Conservation (phyloP, 106 monocot genomes). For the Acanthochlamys bracteata region DNA sequence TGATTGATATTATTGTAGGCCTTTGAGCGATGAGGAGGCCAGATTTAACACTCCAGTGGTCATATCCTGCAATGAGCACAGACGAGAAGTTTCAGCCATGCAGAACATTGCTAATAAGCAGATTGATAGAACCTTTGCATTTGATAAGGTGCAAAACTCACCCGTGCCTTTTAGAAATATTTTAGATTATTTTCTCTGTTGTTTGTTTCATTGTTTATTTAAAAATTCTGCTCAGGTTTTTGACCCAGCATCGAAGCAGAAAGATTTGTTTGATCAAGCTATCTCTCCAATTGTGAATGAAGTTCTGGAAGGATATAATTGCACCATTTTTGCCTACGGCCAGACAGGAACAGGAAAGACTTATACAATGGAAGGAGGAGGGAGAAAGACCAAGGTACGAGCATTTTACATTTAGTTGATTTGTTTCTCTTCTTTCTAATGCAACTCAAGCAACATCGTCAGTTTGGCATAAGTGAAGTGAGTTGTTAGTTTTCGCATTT, state of each 20-base stretch:
- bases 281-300: constrained; percentile 86
- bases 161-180: neutral
- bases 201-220: constrained; percentile 2
- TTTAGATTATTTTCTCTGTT: neutral
- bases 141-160: constrained; percentile 63
- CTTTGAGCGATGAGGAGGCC: constrained; percentile 80
- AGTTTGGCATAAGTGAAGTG: no score
- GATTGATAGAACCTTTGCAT: constrained; percentile 80
- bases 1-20: constrained; percentile 25
- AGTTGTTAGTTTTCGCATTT: no score
- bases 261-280: constrained; percentile 82
- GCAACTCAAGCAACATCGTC: no score
- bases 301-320: constrained; percentile 97
- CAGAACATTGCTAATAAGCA: constrained; percentile 89
- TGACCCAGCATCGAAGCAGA: constrained; percentile 76
- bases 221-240: constrained; percentile 49
- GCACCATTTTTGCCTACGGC: constrained; percentile 95
- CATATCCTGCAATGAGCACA: constrained; percentile 74
- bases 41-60: constrained; percentile 74
- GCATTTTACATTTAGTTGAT: no score
- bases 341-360: constrained; percentile 98
- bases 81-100: constrained; percentile 70
- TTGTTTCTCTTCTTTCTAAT: no score
- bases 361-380: constrained; percentile 98
- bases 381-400: constrained; percentile 70